Base-by-base conservation (phyloP, 2,329 filamentous ascomycete species). In the Camillea tinctor region DNA sequence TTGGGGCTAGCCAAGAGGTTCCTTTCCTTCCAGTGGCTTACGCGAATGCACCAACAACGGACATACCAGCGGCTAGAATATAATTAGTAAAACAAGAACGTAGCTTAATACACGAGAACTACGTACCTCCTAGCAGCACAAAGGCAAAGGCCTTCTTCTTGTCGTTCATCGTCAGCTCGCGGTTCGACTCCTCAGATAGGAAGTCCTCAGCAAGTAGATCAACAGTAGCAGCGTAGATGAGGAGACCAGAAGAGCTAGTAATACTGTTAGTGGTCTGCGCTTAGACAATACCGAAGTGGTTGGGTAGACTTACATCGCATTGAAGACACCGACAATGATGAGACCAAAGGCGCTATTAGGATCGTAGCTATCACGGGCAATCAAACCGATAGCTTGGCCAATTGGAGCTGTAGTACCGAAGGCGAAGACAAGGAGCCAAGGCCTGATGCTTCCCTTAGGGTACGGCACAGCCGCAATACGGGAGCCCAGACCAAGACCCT, bases 391-490 rank as follows among this genome's bases (percentile, higher is more conserved):
- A 8, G 85, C 85, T 68, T 89, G 86, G 0, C 87, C 86, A 51
- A 88, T 83, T 3, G 86, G 86, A 0, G 84, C 84, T 0, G 87
- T 89, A 8, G 82, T 84, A 17, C 85, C 86, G 63, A 88, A 89
- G 15, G 86, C 85, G 13, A 86, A 66, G 1, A 88, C 84, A 17
- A 88, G 75, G 0, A 85, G 60, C 86, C 86, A 88, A 0, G 86
- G 86, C 23, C 83, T 81, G 63, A 79, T 71, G 69, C 84, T 86
- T 23, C 76, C 77, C 60, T 80, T 80, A 17, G 82, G 80, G 62
- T 87, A 88, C 1, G 85, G 80, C 4, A 91, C 85, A 19, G 83
- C 85, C 20, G 88, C 88, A 66, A 92, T 91, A 60, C 89, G 86
- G 1, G 86, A 86, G 20, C 89, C 89, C 0, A 91, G 81, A 50